Percentiles rank a stretch among this genome's conserved stretches.
phyloP scores from a whole-genome alignment of 208 protist species.

The Leishmania turanica region DNA sequence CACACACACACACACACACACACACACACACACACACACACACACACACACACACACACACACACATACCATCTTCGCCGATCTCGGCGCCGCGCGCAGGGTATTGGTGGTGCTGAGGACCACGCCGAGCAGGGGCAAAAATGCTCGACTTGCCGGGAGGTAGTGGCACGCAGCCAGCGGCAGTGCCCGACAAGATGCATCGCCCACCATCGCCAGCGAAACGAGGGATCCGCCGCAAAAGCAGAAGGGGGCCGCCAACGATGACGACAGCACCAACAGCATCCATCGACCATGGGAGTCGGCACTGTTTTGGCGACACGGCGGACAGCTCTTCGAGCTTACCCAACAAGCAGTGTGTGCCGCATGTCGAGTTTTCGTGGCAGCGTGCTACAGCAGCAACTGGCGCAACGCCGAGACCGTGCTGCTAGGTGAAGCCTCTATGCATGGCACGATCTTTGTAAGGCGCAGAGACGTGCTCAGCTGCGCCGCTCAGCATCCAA shows the following conservation, averaged over 20 bases:
- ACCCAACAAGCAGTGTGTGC: conserved; percentile 40
- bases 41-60: no score
- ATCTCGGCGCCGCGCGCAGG: conserved; percentile 30
- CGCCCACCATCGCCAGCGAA: no score
- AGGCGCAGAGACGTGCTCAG: no score
- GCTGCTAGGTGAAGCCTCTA: conserved; percentile 48
- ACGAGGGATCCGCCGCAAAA: no score
- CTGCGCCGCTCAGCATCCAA: no score
- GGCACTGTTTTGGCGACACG: conserved; percentile 31
- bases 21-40: no score
- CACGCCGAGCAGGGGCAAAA: conserved; percentile 58
- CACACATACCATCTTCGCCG: conserved; percentile 43
- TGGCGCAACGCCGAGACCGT: conserved; percentile 36
- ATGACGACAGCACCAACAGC: conserved; percentile 17
- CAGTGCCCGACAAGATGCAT: no score
- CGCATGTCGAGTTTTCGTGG: conserved; percentile 50
- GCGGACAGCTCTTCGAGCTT: conserved; percentile 66
- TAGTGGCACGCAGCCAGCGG: no score
- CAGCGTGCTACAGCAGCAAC: conserved; percentile 33
- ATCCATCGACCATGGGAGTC: conserved; percentile 20
- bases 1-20: neutral
- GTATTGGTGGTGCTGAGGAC: conserved; percentile 47
- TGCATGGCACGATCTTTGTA: conserved; percentile 52
- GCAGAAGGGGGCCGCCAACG: no score
- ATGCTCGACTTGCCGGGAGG: conserved; percentile 21